phyloP scores from a whole-genome alignment of 75 land plant genomes.

The Larix kaempferi region DNA sequence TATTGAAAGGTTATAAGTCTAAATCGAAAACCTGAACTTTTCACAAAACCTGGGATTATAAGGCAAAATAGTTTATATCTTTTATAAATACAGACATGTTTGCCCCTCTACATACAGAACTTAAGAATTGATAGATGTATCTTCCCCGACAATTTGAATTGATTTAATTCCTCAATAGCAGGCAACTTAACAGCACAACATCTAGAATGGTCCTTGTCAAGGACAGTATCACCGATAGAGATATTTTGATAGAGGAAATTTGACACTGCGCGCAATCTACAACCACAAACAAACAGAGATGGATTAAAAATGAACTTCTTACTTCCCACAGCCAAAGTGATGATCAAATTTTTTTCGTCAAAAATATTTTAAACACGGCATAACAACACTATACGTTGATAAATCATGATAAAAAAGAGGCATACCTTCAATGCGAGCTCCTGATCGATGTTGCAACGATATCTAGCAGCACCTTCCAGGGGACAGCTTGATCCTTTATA shows the following conservation, averaged over 20 bases:
- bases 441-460: slow-evolving; percentile 66
- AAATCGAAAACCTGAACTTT: too few relatives aligned
- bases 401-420: neutral
- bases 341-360: neutral
- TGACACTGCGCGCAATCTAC: slow-evolving; percentile 82
- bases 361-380: neutral
- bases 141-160: too few relatives aligned
- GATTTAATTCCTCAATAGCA: too few relatives aligned
- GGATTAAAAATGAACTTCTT: neutral
- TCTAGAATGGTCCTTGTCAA: too few relatives aligned
- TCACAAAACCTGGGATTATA: too few relatives aligned
- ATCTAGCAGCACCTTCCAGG: slow-evolving; percentile 82
- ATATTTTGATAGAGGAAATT: slow-evolving; percentile 85
- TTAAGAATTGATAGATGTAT: too few relatives aligned
- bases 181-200: too few relatives aligned
- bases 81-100: too few relatives aligned
- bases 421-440: slow-evolving; percentile 81
- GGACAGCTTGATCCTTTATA: slow-evolving; percentile 80
- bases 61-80: too few relatives aligned
- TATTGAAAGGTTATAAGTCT: too few relatives aligned
- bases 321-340: neutral
- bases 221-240: slow-evolving; percentile 37
- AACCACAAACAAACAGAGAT: slow-evolving; percentile 8
- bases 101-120: too few relatives aligned
- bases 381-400: neutral